phyloP scores from a whole-genome alignment of 805 yeast genomes.

The Candida michaelii region DNA sequence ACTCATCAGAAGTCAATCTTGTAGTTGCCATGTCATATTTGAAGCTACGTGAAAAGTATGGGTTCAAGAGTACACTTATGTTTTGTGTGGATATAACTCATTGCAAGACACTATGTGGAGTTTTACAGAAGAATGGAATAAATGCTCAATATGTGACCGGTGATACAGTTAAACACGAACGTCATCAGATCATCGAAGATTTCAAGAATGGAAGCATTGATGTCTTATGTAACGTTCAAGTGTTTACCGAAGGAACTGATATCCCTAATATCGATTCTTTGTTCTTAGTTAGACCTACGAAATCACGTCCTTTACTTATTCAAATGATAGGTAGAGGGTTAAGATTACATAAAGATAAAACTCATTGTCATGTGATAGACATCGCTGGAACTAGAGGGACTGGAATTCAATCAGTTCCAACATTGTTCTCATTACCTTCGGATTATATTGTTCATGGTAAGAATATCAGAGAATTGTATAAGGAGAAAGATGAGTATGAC shows the following conservation, averaged over 20 bases:
- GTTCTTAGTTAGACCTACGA: conserved; percentile 77
- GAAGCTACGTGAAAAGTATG: conserved; percentile 28
- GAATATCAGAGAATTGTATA: conserved; percentile 11
- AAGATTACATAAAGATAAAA: conserved; percentile 60
- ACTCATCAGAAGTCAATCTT: conserved; percentile 52
- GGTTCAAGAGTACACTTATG: conserved; percentile 62
- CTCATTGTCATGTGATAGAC: conserved; percentile 72
- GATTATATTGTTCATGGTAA: conserved; percentile 16
- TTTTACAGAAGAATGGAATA: conserved; percentile 59
- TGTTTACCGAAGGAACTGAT: conserved; percentile 94
- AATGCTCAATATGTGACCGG: conserved; percentile 74
- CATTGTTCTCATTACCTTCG: conserved; percentile 38
- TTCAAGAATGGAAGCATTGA: conserved; percentile 64
- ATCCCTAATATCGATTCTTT: conserved; percentile 85
- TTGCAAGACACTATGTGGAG: conserved; percentile 50
- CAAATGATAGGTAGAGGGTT: conserved; percentile 95
- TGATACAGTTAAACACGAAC: conserved; percentile 50
- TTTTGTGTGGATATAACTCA: conserved; percentile 79
- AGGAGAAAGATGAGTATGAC: conserved; percentile 13
- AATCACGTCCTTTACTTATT: conserved; percentile 63
- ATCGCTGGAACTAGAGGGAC: conserved; percentile 61
- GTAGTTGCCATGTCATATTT: conserved; percentile 56
- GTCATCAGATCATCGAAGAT: conserved; percentile 53
- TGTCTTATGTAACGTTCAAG: conserved; percentile 83
- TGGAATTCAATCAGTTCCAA: conserved; percentile 58